phyloP scores from a whole-genome alignment of 1,139 yeast genomes.

The Blastobotrys apis region DNA sequence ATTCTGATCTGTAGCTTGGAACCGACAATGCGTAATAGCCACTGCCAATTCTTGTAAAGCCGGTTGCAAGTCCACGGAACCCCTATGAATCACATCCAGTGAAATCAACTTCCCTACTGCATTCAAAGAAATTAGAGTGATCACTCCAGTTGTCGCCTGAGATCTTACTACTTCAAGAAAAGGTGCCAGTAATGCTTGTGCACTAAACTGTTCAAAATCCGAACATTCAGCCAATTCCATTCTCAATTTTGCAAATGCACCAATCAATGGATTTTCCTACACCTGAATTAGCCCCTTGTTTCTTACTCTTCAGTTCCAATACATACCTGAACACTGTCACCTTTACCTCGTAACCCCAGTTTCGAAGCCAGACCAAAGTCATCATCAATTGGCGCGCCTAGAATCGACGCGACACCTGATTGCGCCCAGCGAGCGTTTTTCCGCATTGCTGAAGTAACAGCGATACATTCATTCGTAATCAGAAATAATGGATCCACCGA shows the following conservation, averaged over 20 bases:
- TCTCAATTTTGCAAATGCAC: slow-evolving; percentile 76
- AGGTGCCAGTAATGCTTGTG: slow-evolving; percentile 76
- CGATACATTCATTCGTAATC: slow-evolving; percentile 82
- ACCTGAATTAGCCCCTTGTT: neutral
- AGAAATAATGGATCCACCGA: slow-evolving; percentile 77
- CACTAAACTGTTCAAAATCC: slow-evolving; percentile 56
- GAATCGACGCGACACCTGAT: slow-evolving; percentile 83
- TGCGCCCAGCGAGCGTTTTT: slow-evolving; percentile 77
- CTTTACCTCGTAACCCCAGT: slow-evolving; percentile 20
- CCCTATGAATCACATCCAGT: slow-evolving; percentile 49
- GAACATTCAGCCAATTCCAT: slow-evolving; percentile 54
- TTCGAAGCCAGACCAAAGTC: slow-evolving; percentile 30
- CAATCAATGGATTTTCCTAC: slow-evolving; percentile 60
- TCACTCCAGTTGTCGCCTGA: slow-evolving; percentile 77
- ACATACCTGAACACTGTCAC: neutral
- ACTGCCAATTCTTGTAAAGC: slow-evolving; percentile 59
- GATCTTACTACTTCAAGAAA: slow-evolving; percentile 82
- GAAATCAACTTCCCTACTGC: slow-evolving; percentile 69
- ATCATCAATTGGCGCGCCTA: slow-evolving; percentile 47
- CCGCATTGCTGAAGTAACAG: slow-evolving; percentile 86
- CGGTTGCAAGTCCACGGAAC: slow-evolving; percentile 45
- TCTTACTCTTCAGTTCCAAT: neutral
- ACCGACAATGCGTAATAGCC: slow-evolving; percentile 88
- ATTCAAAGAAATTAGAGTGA: slow-evolving; percentile 76
- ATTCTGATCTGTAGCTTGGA: slow-evolving; percentile 91